phyloP scores from a whole-genome alignment of 805 yeast genomes.

The Nakazawaea holstii region DNA sequence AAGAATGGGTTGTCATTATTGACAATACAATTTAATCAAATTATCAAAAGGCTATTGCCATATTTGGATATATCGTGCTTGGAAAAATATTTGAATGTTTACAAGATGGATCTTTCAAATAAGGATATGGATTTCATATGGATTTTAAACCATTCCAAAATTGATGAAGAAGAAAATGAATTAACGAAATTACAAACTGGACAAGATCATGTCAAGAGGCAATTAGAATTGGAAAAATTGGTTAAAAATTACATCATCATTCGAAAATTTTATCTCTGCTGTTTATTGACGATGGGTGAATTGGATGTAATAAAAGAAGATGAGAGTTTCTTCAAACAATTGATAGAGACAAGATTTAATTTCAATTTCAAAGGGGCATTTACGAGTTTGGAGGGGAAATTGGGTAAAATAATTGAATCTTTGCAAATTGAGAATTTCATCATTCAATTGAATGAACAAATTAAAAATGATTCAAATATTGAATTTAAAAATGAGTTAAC shows the following conservation, averaged over 20 bases:
- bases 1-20: constrained; percentile 2
- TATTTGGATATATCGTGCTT: neutral
- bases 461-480: neutral
- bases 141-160: neutral
- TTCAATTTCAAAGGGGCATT: neutral
- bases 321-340: neutral
- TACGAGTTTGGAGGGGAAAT: neutral
- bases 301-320: neutral
- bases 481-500: neutral
- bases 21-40: neutral
- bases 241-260: constrained; percentile 1
- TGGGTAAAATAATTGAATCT: neutral
- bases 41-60: constrained; percentile 2
- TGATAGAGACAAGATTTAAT: constrained; percentile 3
- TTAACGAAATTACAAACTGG: constrained; percentile 1
- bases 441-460: neutral
- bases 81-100: constrained; percentile 5
- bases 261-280: constrained; percentile 7
- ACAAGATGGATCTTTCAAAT: neutral
- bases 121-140: constrained; percentile 6
- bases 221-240: neutral
- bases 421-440: neutral
- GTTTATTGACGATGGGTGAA: constrained; percentile 3
- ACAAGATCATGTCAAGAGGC: neutral
- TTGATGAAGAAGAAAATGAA: neutral